Evolutionary conservation across 2,329 filamentous ascomycete species (phyloP), one percentile per base, ranked within the genome.

Genomic region (Xylariales sp.): DNA sequence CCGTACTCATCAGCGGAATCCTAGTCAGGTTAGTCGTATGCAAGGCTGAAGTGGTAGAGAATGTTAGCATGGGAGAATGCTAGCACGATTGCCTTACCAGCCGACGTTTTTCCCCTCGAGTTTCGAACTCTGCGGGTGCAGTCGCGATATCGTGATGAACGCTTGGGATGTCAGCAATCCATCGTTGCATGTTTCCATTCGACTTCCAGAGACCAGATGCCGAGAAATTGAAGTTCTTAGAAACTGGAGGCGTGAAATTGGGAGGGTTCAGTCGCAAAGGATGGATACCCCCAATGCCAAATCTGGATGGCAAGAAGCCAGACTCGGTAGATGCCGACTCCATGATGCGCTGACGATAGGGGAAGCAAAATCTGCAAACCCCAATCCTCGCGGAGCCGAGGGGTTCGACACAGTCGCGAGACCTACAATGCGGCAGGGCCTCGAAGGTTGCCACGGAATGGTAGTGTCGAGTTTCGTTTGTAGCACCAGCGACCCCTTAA

Each of bases 191-290:
- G 10, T 47, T 48, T 18, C 47, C 44, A 16, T 48, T 47, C 4
- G 48, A 43, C 20, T 42, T 48, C 49, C 46, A 55, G 21, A 49
- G 37, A 3, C 49, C 46, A 3, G 54, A 46, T 14, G 53, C 29
- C 13, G 40, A 38, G 42, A 56, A 54, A 2, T 40, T 33, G 30
- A 33, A 39, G 15, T 37, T 19, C 11, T 39, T 14, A 15, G 29
- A 13, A 3, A 33, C 37, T 5, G 28, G 35, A 24, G 27, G 18
- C 28, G 17, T 31, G 10, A 25, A 25, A n/a, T 8, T 8, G 23
- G 23, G 23, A 8, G 23, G 23, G n/a, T 25, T 25, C 8, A 8
- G n/a, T 25, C 28, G 35, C 27, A 38, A 19, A 18, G 35, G 35
- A 15, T 33, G n/a, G 3, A 23, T 18, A 15, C 17, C 34, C 8